Percentiles rank a stretch among this genome's conserved stretches.
Evolutionary conservation across 768 basidiomycete species (phyloP).

Genomic region (Mrakia frigida): DNA sequence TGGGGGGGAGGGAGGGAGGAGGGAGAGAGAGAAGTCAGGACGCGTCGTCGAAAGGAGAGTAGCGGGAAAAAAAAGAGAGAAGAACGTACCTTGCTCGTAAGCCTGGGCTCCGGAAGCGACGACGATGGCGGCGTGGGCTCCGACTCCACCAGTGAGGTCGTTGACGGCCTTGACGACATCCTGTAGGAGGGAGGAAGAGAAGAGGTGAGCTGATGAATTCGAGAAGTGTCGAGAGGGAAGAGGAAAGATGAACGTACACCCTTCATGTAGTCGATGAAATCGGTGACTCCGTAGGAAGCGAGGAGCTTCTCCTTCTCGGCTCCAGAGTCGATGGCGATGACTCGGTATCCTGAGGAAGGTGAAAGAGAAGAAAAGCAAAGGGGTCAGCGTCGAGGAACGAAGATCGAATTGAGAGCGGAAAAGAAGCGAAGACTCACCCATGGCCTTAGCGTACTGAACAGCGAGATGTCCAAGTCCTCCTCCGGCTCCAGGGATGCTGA

Average conservation of each 20-base stretch:
- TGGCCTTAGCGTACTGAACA: conserved; percentile 70
- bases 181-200: conserved; percentile 39
- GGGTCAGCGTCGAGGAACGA: background rate
- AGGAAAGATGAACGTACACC: conserved; percentile 4
- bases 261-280: conserved; percentile 65
- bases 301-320: conserved; percentile 64
- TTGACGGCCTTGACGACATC: conserved; percentile 64
- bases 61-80: background rate
- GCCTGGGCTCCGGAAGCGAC: conserved; percentile 45
- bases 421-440: conserved; percentile 48
- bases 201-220: background rate
- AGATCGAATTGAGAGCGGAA: background rate
- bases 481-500: conserved; percentile 40
- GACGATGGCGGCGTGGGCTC: conserved; percentile 60
- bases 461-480: conserved; percentile 75
- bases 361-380: background rate
- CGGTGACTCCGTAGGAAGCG: conserved; percentile 62
- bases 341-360: conserved; percentile 49
- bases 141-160: conserved; percentile 58
- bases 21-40: background rate
- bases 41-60: background rate
- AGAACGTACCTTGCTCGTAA: conserved; percentile 44
- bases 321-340: conserved; percentile 76
- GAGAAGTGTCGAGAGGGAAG: background rate
- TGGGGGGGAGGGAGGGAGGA: background rate